A percentile compares a stretch with the other conserved stretches of the same genome.
Evolutionary conservation across 768 basidiomycete genomes (phyloP).

Genomic region (Suillus fuscotomentosus): DNA sequence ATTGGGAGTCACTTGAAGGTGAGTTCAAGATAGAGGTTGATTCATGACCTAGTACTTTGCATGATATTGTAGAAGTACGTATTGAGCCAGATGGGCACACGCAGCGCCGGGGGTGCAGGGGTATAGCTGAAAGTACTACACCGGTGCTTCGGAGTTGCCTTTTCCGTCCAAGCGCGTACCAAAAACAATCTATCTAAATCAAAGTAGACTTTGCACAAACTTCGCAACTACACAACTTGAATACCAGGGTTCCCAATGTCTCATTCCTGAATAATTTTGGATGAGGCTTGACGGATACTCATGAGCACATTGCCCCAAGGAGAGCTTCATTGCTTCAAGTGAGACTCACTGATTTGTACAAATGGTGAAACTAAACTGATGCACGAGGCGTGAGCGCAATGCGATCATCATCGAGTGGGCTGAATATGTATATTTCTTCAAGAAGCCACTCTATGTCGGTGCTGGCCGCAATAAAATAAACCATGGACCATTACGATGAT

Average conservation of each 20-base stretch:
- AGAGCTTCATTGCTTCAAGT: too few relatives aligned
- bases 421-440: conserved; percentile 29
- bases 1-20: not conserved
- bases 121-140: not conserved
- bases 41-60: not conserved
- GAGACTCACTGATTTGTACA: not conserved
- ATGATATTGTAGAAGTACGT: conserved; percentile 3
- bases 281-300: not conserved
- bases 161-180: not conserved
- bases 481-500: not conserved
- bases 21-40: conserved; percentile 1
- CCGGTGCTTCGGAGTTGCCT: not conserved
- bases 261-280: not conserved
- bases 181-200: not conserved
- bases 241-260: not conserved
- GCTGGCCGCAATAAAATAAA: conserved; percentile 10
- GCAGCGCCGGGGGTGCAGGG: not conserved
- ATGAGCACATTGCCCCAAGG: not conserved
- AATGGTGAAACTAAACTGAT: not conserved
- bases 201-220: not conserved
- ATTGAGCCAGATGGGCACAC: conserved; percentile 2
- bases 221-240: not conserved
- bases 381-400: conserved; percentile 26
- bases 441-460: conserved; percentile 20
- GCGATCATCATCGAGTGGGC: conserved; percentile 27